Percentiles rank a stretch among this genome's conserved stretches.
Conservation (phyloP, 768 basidiomycete genomes). For the Gymnopilus junonius region DNA sequence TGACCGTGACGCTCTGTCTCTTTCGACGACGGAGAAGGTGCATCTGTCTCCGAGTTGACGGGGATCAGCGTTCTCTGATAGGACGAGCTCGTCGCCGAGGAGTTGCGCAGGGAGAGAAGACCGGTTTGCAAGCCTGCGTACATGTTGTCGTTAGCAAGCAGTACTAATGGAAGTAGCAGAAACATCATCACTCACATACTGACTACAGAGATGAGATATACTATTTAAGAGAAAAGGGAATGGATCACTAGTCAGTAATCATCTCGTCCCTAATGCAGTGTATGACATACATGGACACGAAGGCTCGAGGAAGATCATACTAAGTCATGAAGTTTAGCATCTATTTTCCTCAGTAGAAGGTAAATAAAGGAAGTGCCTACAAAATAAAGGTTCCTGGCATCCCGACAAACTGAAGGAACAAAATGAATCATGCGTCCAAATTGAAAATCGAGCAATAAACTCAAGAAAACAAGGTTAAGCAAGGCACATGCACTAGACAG, state of each 20-base stretch:
- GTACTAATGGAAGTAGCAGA: background rate
- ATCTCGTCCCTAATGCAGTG: too few species aligned
- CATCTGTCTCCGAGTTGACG: background rate
- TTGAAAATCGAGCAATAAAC: background rate
- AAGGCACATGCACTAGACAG: background rate
- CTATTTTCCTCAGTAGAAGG: background rate
- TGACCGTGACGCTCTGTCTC: background rate
- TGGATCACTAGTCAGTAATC: background rate
- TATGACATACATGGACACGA: background rate
- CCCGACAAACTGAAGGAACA: background rate
- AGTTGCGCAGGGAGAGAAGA: conserved; percentile 10
- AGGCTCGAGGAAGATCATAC: conserved; percentile 2
- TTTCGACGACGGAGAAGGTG: background rate
- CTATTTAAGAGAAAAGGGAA: too few species aligned
- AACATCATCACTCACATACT: background rate
- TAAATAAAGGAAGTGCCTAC: background rate
- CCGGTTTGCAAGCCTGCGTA: conserved; percentile 10
- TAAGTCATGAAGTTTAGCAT: background rate
- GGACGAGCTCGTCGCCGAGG: background rate
- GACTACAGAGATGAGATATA: conserved; percentile 1
- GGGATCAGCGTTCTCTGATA: background rate
- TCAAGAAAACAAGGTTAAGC: background rate
- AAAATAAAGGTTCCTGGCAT: background rate
- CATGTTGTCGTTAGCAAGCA: too few species aligned
- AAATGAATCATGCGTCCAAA: background rate